These are phyloP conservation scores for Termitomyces sp. DNA, from an alignment of 768 basidiomycete genomes.

Conservation along the genomic window DNA sequence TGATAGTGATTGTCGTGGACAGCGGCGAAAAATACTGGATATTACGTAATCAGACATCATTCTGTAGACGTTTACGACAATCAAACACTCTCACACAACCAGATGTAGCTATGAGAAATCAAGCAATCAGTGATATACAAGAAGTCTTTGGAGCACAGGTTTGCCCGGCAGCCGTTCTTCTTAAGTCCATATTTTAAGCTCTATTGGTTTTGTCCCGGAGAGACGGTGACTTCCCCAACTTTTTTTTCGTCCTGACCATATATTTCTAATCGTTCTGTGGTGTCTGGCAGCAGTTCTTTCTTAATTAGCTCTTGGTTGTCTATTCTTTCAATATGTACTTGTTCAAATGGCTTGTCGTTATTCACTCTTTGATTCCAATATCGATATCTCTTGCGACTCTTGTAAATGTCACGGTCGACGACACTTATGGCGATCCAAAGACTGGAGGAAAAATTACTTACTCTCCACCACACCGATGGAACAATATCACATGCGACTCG, in stretches of 20 bases:
- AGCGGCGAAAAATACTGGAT: neutral
- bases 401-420: slow-evolving; percentile 37
- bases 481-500: slow-evolving; percentile 15
- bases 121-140: neutral
- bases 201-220: neutral
- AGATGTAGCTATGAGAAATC: no score
- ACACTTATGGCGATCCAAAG: slow-evolving; percentile 24
- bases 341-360: slow-evolving; percentile 5
- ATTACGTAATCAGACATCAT: neutral
- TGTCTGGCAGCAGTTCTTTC: neutral
- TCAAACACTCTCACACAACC: no score
- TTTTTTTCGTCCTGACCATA: neutral
- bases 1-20: neutral
- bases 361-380: slow-evolving; percentile 6
- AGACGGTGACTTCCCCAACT: neutral
- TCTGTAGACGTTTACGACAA: neutral
- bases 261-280: neutral
- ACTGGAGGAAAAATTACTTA: slow-evolving; percentile 27
- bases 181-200: neutral
- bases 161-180: neutral
- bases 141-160: neutral
- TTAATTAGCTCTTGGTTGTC: slow-evolving; percentile 4
- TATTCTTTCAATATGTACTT: slow-evolving; percentile 13
- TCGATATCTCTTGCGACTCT: slow-evolving; percentile 9
- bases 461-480: slow-evolving; percentile 27